Evolutionary conservation across 768 basidiomycete species (phyloP), one percentile per base, ranked within the genome.

Genomic region (Lentinus tigrinus): DNA sequence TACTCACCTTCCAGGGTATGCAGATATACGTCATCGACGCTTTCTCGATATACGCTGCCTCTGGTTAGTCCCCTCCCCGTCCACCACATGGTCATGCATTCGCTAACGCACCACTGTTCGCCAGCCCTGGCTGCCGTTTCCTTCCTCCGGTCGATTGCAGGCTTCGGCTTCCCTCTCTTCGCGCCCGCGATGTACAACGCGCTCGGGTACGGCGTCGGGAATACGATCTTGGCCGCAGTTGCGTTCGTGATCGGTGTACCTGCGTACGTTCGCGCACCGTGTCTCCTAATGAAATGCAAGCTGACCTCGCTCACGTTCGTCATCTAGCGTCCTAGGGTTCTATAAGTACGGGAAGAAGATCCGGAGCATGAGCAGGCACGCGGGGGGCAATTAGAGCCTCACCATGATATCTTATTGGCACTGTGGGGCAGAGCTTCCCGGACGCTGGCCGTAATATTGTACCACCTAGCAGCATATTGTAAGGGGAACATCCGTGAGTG

Each of bases 131-230:
- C 88, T 0, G 86, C 88, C 0, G 81, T 83, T 10, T 74, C 84
- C 0, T 87, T 69, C 64, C 68, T 90, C 7, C 82, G 89, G 16
- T 83, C 85, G 0, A 56, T 89, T 0, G 81, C 82, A 1, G 91
- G 89, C 0, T 91, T 89, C 55, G 84, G 78, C 0, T 90, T 92
- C 67, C 90, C 89, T 1, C 72, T 91, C 17, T 91, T 91, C 62
- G 87, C 85, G 9, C 83, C 86, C 21, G 73, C 80, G 31, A 87
- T 91, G 83, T 90, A 81, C 70, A 65, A 73, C 1, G 72, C 74
- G 13, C 74, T 91, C 1, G 89, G 88, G 3, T 87, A 85, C 57
- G 89, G 89, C 0, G 86, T 84, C 58, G 87, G 85, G 4, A 70
- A 83, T 57, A 85, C 88, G 0, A 74, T 91, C 1, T 74, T 92